Conservation (phyloP, 495 filamentous ascomycete species). For the Penicillium paradoxum region DNA sequence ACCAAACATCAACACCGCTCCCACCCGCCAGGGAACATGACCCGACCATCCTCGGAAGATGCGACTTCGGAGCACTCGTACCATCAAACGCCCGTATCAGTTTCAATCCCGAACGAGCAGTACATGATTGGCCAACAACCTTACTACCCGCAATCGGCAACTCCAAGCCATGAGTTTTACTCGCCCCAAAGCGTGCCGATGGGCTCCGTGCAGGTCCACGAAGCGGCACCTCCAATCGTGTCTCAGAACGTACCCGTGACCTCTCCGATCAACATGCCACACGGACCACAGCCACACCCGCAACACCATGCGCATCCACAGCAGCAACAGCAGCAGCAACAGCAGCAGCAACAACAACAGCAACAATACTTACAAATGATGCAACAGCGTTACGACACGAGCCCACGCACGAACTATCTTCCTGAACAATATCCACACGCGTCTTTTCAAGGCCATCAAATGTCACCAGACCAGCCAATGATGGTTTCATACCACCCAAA, state of each 20-base stretch:
- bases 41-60: slow-evolving; percentile 41
- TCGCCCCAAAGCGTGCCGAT: slow-evolving; percentile 33
- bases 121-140: slow-evolving; percentile 39
- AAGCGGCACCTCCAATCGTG: slow-evolving; percentile 27
- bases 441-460: slow-evolving; percentile 26
- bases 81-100: slow-evolving; percentile 26
- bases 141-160: slow-evolving; percentile 34
- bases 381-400: slow-evolving; percentile 33
- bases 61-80: slow-evolving; percentile 39
- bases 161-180: slow-evolving; percentile 38
- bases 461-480: slow-evolving; percentile 32
- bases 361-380: slow-evolving; percentile 37
- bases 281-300: slow-evolving; percentile 31
- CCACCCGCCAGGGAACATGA: slow-evolving; percentile 56
- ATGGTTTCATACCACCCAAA: slow-evolving; percentile 37
- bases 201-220: slow-evolving; percentile 28
- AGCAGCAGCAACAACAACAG: slow-evolving; percentile 27
- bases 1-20: slow-evolving; percentile 74
- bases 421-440: slow-evolving; percentile 35
- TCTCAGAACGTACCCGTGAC: slow-evolving; percentile 29
- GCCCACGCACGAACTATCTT: slow-evolving; percentile 32
- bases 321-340: too few species aligned
- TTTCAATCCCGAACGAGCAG: slow-evolving; percentile 32
- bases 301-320: slow-evolving; percentile 26
- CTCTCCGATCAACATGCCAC: slow-evolving; percentile 31